Conservation (phyloP, 2,329 filamentous ascomycete species). For the Phyllosticta citriasiana region DNA sequence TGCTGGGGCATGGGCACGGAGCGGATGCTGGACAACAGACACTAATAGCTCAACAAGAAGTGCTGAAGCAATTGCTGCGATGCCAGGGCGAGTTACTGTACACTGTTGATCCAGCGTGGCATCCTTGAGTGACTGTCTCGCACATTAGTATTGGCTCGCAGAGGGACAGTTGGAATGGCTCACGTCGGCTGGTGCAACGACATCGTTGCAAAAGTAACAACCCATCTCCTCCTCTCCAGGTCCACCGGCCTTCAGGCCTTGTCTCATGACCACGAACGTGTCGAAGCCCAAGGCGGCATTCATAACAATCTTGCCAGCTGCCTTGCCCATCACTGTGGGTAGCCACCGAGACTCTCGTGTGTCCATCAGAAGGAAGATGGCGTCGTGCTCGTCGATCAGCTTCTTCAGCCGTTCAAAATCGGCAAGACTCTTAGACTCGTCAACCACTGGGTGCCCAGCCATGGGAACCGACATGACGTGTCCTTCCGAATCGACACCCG, state of each 20-base stretch:
- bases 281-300: slow-evolving; percentile 96
- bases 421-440: slow-evolving; percentile 56
- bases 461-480: slow-evolving; percentile 84
- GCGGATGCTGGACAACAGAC: slow-evolving; percentile 65
- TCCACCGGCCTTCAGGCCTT: slow-evolving; percentile 52
- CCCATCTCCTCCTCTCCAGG: slow-evolving; percentile 60
- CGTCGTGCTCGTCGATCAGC: slow-evolving; percentile 78
- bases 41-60: slow-evolving; percentile 83
- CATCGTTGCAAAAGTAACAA: slow-evolving; percentile 98
- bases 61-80: slow-evolving; percentile 85
- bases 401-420: slow-evolving; percentile 68
- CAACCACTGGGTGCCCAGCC: slow-evolving; percentile 79
- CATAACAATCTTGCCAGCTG: slow-evolving; percentile 86
- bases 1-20: slow-evolving; percentile 29
- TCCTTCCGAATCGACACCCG: slow-evolving; percentile 73
- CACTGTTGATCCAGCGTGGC: slow-evolving; percentile 96
- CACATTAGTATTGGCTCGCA: background rate
- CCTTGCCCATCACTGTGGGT: slow-evolving; percentile 91
- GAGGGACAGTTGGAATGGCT: slow-evolving; percentile 30
- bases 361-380: slow-evolving; percentile 94
- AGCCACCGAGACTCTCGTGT: slow-evolving; percentile 91
- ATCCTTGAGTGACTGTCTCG: slow-evolving; percentile 76
- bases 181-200: slow-evolving; percentile 87
- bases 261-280: slow-evolving; percentile 93
- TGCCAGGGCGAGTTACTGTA: slow-evolving; percentile 87